Conservation (phyloP, 2,329 filamentous ascomycete genomes). For the Botrytis squamosa region DNA sequence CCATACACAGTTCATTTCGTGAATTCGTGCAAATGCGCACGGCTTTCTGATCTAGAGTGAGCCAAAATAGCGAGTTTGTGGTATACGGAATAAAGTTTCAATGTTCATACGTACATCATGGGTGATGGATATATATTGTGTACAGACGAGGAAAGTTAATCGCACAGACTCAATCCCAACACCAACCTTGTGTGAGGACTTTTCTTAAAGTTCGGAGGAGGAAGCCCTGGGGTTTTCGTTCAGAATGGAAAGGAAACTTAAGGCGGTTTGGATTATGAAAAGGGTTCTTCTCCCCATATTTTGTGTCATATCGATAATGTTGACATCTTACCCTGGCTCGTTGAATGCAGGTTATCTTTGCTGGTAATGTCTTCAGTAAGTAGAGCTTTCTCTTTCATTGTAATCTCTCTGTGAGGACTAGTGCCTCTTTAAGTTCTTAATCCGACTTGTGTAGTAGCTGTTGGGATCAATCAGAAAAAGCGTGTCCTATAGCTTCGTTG, state of each 20-base stretch:
- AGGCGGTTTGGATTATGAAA: not conserved
- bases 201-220: not conserved
- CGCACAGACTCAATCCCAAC: not conserved
- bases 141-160: not conserved
- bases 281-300: not conserved
- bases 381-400: not conserved
- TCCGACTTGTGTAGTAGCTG: too few species aligned
- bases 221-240: not conserved
- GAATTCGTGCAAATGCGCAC: not conserved
- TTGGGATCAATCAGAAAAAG: not conserved
- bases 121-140: not conserved
- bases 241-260: not conserved
- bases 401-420: not conserved
- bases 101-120: not conserved
- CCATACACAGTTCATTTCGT: not conserved
- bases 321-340: not conserved
- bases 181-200: not conserved
- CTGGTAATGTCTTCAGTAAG: conserved; percentile 14
- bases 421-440: not conserved
- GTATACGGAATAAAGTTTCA: not conserved
- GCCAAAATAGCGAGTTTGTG: not conserved
- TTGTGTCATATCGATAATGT: not conserved
- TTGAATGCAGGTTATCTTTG: not conserved
- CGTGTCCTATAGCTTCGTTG: not conserved
- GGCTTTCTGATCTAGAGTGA: not conserved